Conservation (phyloP, 805 yeast species). For the Wickerhamiella occidentalis region DNA sequence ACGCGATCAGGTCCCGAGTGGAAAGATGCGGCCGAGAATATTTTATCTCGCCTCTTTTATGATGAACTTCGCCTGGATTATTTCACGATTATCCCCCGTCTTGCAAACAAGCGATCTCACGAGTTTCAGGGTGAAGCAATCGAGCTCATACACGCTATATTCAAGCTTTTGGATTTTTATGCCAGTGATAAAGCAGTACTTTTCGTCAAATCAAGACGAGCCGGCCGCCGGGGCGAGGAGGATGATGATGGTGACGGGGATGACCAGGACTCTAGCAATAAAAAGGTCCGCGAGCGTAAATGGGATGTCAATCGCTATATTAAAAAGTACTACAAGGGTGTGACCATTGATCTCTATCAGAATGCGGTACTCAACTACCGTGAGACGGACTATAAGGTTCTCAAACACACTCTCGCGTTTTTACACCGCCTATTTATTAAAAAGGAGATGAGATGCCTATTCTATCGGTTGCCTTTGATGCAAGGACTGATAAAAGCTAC, state of each 20-base stretch:
- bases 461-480: constrained; percentile 68
- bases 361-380: constrained; percentile 45
- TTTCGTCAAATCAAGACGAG: constrained; percentile 33
- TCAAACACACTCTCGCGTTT: constrained; percentile 54
- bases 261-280: constrained; percentile 23
- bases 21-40: constrained; percentile 43
- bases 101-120: constrained; percentile 52
- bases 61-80: constrained; percentile 47
- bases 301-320: constrained; percentile 37
- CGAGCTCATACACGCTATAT: constrained; percentile 49
- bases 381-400: constrained; percentile 47
- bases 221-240: constrained; percentile 9
- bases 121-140: constrained; percentile 48
- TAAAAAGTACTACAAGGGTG: constrained; percentile 40
- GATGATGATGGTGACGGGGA: constrained; percentile 21
- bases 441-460: constrained; percentile 43
- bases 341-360: constrained; percentile 54
- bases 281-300: constrained; percentile 35
- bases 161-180: constrained; percentile 57
- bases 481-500: constrained; percentile 41
- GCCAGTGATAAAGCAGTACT: constrained; percentile 44
- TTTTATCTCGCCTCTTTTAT: constrained; percentile 58
- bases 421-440: constrained; percentile 60
- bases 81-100: constrained; percentile 47
- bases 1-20: constrained; percentile 35